Conservation (phyloP, 73 alveolate species). For the Diophrys appendiculata region DNA sequence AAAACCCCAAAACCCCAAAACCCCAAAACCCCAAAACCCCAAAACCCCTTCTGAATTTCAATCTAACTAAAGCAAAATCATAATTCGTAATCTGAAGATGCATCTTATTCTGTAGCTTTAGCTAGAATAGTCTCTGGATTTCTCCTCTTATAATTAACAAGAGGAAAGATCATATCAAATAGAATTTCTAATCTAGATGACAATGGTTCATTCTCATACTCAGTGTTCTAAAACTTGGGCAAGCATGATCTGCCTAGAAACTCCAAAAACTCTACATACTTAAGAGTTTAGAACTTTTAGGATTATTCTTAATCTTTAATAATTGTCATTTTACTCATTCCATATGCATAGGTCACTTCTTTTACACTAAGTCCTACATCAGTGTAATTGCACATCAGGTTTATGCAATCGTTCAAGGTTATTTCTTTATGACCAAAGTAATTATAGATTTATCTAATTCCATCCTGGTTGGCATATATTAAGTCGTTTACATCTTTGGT, state of each 20-base stretch:
- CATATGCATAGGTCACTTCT: conserved; percentile 31
- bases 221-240: not conserved
- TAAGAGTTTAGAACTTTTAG: conserved; percentile 21
- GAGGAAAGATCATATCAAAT: no score
- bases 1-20: no score
- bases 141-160: no score
- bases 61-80: no score
- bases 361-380: not conserved
- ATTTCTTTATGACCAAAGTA: not conserved
- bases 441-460: conserved; percentile 19
- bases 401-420: not conserved
- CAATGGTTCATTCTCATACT: not conserved
- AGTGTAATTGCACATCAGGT: not conserved
- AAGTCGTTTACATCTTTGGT: conserved; percentile 45
- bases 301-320: conserved; percentile 24
- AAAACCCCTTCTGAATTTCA: no score
- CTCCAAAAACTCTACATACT: conserved; percentile 57
- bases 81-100: no score
- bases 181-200: no score
- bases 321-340: conserved; percentile 58
- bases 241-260: conserved; percentile 33
- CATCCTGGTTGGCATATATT: conserved; percentile 43
- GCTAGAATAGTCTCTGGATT: no score
- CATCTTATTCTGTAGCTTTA: no score
- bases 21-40: no score